phyloP scores from a whole-genome alignment of 352 stramenopile species.

The Phytophthora sp. region DNA sequence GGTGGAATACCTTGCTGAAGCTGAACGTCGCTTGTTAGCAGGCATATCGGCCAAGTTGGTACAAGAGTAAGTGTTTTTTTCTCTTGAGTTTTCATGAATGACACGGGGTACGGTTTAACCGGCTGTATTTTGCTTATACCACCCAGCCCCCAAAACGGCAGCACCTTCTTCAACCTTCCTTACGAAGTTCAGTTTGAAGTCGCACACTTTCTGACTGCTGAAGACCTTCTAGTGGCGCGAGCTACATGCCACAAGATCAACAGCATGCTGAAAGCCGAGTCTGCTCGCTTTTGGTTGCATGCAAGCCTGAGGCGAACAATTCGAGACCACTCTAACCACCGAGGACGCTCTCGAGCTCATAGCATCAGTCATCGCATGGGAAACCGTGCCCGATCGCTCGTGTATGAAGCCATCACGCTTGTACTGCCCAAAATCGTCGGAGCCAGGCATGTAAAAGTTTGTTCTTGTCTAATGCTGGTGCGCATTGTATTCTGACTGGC shows the following conservation, averaged over 20 bases:
- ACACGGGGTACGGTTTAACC: constrained; percentile 2
- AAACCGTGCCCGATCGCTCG: constrained; percentile 67
- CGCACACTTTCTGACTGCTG: constrained; percentile 70
- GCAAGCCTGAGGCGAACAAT: constrained; percentile 76
- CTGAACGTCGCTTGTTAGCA: constrained; percentile 70
- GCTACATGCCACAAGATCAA: constrained; percentile 85
- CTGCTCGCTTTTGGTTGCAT: constrained; percentile 85
- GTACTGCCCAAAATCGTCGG: constrained; percentile 80
- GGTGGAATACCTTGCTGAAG: constrained; percentile 66
- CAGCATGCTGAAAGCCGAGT: constrained; percentile 83
- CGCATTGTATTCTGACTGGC: background rate
- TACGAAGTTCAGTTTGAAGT: constrained; percentile 87
- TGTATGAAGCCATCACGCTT: constrained; percentile 81
- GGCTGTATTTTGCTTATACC: constrained; percentile 5
- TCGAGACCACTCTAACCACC: constrained; percentile 52
- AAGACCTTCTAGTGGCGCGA: constrained; percentile 79
- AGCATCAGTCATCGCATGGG: constrained; percentile 52
- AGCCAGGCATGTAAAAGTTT: constrained; percentile 39
- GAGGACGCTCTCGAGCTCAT: constrained; percentile 58
- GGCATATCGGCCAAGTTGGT: constrained; percentile 46
- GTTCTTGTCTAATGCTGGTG: background rate
- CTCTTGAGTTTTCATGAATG: background rate
- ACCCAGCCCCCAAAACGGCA: constrained; percentile 67
- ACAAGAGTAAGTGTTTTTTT: constrained; percentile 47
- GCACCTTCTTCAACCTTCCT: constrained; percentile 68